Evolutionary conservation across 1,284 basidiomycete genomes (phyloP).

Genomic region (Athelia psychrophila): DNA sequence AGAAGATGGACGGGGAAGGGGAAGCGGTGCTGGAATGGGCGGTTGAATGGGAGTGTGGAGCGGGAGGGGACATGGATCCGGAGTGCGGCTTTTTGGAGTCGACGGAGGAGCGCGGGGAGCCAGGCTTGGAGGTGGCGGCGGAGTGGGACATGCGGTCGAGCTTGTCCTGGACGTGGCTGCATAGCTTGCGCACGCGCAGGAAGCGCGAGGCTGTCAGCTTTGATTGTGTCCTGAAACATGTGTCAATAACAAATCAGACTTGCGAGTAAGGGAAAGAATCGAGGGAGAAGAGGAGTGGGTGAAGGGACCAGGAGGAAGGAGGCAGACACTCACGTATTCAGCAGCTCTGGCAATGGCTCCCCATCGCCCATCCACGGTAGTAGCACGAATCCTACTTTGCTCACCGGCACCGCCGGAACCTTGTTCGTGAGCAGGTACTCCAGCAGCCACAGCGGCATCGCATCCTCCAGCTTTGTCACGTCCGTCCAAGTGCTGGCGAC

Average conservation of each 20-base stretch:
- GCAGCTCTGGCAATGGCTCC: slow-evolving; percentile 67
- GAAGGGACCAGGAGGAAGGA: no score
- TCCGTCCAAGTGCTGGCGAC: slow-evolving; percentile 66
- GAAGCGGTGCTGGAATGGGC: neutral
- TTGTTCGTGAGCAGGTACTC: slow-evolving; percentile 83
- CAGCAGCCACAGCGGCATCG: slow-evolving; percentile 85
- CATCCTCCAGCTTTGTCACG: slow-evolving; percentile 67
- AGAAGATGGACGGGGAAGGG: no score
- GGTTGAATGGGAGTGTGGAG: slow-evolving; percentile 20
- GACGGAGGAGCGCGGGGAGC: slow-evolving; percentile 45
- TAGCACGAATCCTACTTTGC: slow-evolving; percentile 88
- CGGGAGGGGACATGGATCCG: slow-evolving; percentile 10
- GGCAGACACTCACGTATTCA: slow-evolving; percentile 79
- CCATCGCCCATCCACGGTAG: slow-evolving; percentile 68
- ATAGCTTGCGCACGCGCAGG: slow-evolving; percentile 83
- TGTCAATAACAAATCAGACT: no score
- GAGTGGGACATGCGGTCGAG: slow-evolving; percentile 54
- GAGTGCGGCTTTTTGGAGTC: slow-evolving; percentile 22
- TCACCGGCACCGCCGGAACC: slow-evolving; percentile 40
- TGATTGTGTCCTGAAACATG: slow-evolving; percentile 59
- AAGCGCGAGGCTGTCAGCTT: slow-evolving; percentile 87
- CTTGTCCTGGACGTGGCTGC: slow-evolving; percentile 86
- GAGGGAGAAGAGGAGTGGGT: no score
- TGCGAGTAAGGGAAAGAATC: slow-evolving; percentile 1
- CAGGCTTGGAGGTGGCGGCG: slow-evolving; percentile 23